phyloP scores from a whole-genome alignment of 345 rosid species.

The Camelina neglecta region DNA sequence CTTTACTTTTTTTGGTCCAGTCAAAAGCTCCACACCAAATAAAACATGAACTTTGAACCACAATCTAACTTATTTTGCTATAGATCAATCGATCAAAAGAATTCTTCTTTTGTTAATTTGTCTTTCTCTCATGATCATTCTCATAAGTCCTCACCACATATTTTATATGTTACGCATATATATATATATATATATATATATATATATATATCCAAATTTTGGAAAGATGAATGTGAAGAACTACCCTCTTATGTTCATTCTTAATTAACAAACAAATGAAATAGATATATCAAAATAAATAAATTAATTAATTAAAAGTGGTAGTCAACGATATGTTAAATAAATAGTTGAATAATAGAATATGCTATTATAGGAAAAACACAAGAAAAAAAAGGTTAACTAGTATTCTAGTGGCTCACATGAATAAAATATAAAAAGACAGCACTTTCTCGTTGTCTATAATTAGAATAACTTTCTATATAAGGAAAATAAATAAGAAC shows the following conservation, averaged over 20 bases:
- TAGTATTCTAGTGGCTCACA: conserved; percentile 9
- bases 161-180: not conserved
- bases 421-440: not conserved
- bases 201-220: not conserved
- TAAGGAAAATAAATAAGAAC: conserved; percentile 21
- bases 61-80: not conserved
- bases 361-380: not conserved
- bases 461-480: conserved; percentile 24
- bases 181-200: no score
- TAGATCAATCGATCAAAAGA: no score
- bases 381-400: not conserved
- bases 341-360: conserved; percentile 1
- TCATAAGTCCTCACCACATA: not conserved
- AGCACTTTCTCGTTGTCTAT: conserved; percentile 1
- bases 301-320: no score
- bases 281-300: no score
- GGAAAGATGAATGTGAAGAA: not conserved
- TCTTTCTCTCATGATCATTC: not conserved
- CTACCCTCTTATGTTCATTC: not conserved
- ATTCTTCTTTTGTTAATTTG: no score
- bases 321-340: conserved; percentile 4
- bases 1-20: not conserved
- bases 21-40: not conserved
- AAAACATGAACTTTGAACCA: not conserved
- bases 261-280: no score